Evolutionary conservation across 805 yeast species (phyloP).

Genomic region (Metschnikowia colocasiae): DNA sequence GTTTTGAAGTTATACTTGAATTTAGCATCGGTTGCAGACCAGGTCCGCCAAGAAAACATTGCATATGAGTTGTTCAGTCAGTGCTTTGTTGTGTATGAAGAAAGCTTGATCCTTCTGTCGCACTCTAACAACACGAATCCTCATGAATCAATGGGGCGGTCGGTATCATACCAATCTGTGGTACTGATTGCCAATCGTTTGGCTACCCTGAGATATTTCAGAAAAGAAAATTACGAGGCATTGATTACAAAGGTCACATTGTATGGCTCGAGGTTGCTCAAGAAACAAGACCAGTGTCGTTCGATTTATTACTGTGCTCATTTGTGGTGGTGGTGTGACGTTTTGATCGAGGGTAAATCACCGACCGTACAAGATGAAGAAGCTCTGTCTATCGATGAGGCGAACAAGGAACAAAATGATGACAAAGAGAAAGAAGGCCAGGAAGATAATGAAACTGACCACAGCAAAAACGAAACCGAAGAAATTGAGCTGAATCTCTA

Average conservation of each 20-base stretch:
- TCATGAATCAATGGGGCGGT: slow-evolving; percentile 42
- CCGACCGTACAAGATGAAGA: slow-evolving; percentile 22
- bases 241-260: slow-evolving; percentile 81
- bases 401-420: slow-evolving; percentile 13
- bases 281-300: slow-evolving; percentile 93
- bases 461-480: slow-evolving; percentile 14
- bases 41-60: slow-evolving; percentile 63
- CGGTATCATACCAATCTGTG: slow-evolving; percentile 48
- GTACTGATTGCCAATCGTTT: slow-evolving; percentile 45
- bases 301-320: slow-evolving; percentile 86
- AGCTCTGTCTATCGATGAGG: not conserved
- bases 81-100: slow-evolving; percentile 81
- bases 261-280: slow-evolving; percentile 82
- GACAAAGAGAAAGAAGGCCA: slow-evolving; percentile 19
- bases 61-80: slow-evolving; percentile 87
- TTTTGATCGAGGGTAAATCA: slow-evolving; percentile 29
- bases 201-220: slow-evolving; percentile 41
- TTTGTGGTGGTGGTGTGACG: slow-evolving; percentile 87
- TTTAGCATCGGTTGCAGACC: slow-evolving; percentile 78
- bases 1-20: slow-evolving; percentile 54
- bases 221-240: slow-evolving; percentile 70
- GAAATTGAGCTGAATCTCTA: slow-evolving; percentile 18
- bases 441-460: slow-evolving; percentile 21
- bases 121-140: slow-evolving; percentile 23
- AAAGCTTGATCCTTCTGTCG: slow-evolving; percentile 33